phyloP scores from a whole-genome alignment of 2,329 filamentous ascomycete species.

The Xylariaceae sp. region DNA sequence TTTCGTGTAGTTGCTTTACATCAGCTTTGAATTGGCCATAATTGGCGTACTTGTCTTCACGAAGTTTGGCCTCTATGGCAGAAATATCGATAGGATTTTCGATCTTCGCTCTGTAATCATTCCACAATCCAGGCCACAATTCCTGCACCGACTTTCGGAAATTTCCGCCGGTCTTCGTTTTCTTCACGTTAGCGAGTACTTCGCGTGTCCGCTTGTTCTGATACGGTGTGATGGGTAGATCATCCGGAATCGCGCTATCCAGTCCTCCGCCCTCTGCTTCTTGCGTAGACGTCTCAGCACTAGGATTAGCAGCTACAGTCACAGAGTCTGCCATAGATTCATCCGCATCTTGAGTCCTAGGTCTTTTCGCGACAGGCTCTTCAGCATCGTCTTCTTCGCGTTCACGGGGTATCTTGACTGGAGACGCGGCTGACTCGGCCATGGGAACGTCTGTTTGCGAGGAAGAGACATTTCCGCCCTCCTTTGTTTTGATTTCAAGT shows the following conservation, averaged over 20 bases:
- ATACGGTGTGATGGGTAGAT: constrained; percentile 40
- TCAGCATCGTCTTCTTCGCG: constrained; percentile 66
- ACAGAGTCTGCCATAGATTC: constrained; percentile 24
- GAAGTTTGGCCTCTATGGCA: constrained; percentile 75
- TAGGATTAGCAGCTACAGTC: constrained; percentile 21
- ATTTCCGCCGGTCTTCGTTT: constrained; percentile 70
- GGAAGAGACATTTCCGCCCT: constrained; percentile 18
- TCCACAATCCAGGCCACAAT: constrained; percentile 69
- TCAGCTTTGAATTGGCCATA: constrained; percentile 71
- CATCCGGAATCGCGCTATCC: constrained; percentile 34
- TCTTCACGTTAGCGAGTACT: constrained; percentile 70
- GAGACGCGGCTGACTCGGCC: constrained; percentile 24
- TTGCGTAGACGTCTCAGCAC: constrained; percentile 16
- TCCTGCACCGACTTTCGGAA: constrained; percentile 75
- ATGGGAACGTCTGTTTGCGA: constrained; percentile 24
- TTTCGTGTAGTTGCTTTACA: constrained; percentile 70
- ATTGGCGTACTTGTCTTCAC: constrained; percentile 60
- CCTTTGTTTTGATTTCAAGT: constrained; percentile 30
- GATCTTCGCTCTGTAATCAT: constrained; percentile 63
- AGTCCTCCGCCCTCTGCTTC: constrained; percentile 29
- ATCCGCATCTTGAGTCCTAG: constrained; percentile 59
- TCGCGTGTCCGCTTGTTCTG: constrained; percentile 41
- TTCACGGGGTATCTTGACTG: constrained; percentile 60
- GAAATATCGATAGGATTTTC: constrained; percentile 77
- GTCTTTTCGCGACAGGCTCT: constrained; percentile 72